Base-by-base conservation (phyloP, 257 asterid species). In the Prunella vulgaris region DNA sequence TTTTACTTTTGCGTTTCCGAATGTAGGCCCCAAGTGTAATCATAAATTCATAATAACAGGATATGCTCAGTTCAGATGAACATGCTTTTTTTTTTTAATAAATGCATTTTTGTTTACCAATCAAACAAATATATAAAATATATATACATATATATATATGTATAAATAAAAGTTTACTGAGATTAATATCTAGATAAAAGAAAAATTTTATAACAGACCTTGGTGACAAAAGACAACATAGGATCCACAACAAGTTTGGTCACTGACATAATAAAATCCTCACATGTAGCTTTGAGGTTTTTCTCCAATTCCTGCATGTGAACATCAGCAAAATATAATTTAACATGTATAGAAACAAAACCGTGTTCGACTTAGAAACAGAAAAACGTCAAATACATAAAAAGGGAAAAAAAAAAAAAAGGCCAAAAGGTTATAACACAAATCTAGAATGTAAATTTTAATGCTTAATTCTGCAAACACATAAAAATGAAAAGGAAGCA, bases 201-300 rank as follows among this genome's bases (percentile, higher is more conserved):
- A 14, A 18, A 66, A 22, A 48, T 38, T 10, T 62, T 37, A 59
- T 48, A 58, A 53, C 84, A 53, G 81, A 90, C 97, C 99, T 93
- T 93, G 74, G 99, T 85, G 77, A 73, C 95, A 65, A 94, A 91
- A 74, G 97, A 94, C 82, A 94, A 85, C 93, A 94, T 79, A 28
- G 97, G 97, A 75, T 94, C 97, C 83, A 91, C 99, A 77, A 89
- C 93, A 66, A 86, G 88, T 87, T 94, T 94, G 66, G 99, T 94
- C 75, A 94, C 97, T 7, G 93, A 85, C 97, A 94, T 91, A 60
- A 94, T 94, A 74, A 91, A 91, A 84, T 94, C 97, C 85, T 94
- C 99, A 42, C 97, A 94, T 17, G 99, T 91, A 74, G 86, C 79
- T 82, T 94, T 94, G 66, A 94, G 97, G 87, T 82, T 94, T 79